Evolutionary conservation across 768 basidiomycete species (phyloP), one percentile per base, ranked within the genome.

Genomic region (Coprinellus aureogranulatus): DNA sequence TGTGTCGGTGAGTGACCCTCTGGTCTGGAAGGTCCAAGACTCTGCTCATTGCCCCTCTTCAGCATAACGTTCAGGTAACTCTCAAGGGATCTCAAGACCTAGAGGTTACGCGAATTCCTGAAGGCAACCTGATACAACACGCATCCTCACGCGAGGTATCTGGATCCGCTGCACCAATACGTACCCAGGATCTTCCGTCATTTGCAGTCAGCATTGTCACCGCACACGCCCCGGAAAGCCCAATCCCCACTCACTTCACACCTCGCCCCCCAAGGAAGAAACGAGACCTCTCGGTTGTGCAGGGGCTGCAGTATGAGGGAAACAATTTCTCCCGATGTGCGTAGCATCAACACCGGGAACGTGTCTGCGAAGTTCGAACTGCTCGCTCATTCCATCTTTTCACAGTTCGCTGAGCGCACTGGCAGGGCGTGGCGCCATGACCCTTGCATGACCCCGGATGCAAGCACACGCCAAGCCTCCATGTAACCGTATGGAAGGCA

Each of bases 271-370:
- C 47, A 10, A 25, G 25, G 27, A 48, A 28, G 27, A 23, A 48
- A 25, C 25, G 27, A n/a, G 47, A 48, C 26, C 16, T 28, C 6
- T 48, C 47, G 6, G 14, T 28, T 2, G 47, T 48, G n/a, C 47
- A 48, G 47, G 47, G 27, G 12, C n/a, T 48, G 2, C 47, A 16
- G 47, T 48, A 48, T n/a, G 18, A 5, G 10, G 14, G 8, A 14
- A 34, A 34, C 14, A 34, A n/a, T 44, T 44, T 22, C 41, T 44
- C 41, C n/a, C n/a, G 8, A 8, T 8, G 41, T 44, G 5, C 41
- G 4, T n/a, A 76, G 88, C 68, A 78, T 77, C 59, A 65, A 72
- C 5, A 70, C 75, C 12, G 11, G 18, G 53, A 54, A 37, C 37
- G 37, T 39, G 18, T 18, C 37, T 39, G n/a, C n/a, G n/a, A n/a